Percentiles rank a stretch among this genome's conserved stretches.
Conservation (phyloP, 176 grass and related monocot genomes). For the Pontederia crassipes region DNA sequence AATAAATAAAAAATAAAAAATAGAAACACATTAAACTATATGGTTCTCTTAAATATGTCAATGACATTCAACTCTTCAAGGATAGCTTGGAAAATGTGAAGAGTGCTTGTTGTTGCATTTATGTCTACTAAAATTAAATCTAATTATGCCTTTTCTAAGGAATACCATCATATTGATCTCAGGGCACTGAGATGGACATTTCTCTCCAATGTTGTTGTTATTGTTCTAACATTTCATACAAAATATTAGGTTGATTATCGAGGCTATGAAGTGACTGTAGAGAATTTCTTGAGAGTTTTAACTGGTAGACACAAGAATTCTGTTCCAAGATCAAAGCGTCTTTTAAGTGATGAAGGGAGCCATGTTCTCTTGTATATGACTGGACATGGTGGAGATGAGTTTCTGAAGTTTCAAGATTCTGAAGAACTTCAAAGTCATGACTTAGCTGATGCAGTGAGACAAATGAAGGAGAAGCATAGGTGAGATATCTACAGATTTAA, state of each 20-base stretch:
- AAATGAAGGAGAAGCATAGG: conserved; percentile 98
- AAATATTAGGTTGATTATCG: conserved; percentile 77
- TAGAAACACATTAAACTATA: no score
- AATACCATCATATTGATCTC: no score
- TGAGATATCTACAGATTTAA: conserved; percentile 18
- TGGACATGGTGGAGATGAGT: conserved; percentile 96
- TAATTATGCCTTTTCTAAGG: no score
- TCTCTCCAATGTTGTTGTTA: no score
- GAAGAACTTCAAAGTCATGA: conserved; percentile 98
- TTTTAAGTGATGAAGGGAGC: conserved; percentile 96
- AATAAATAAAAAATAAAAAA: no score
- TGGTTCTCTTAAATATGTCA: no score
- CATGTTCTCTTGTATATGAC: conserved; percentile 99
- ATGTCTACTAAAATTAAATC: no score
- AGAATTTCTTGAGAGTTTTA: conserved; percentile 83
- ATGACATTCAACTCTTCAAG: no score
- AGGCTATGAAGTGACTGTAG: conserved; percentile 95
- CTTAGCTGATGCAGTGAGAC: conserved; percentile 94
- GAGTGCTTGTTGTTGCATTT: no score
- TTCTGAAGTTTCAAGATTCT: conserved; percentile 97
- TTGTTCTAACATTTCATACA: background rate
- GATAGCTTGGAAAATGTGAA: no score
- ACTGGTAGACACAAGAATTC: conserved; percentile 70
- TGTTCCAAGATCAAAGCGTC: conserved; percentile 85
- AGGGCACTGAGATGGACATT: no score